Percentiles rank a stretch among this genome's conserved stretches.
Conservation (phyloP, 768 basidiomycete species). For the Auricularia cornea region DNA sequence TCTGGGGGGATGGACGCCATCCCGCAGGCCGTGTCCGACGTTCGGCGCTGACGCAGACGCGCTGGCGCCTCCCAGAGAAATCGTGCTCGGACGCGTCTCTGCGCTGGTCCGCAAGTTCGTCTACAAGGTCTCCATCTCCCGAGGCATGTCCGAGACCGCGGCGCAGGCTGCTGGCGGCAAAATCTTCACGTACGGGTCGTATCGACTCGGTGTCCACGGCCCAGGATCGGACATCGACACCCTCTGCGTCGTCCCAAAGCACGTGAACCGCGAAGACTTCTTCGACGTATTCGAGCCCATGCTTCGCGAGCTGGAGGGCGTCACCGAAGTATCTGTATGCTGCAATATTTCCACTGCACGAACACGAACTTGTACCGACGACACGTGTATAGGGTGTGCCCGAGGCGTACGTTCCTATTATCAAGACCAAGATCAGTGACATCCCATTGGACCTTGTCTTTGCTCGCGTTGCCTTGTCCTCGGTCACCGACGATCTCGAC, state of each 20-base stretch:
- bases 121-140: slow-evolving; percentile 62
- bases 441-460: slow-evolving; percentile 92
- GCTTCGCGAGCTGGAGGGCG: slow-evolving; percentile 76
- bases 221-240: slow-evolving; percentile 97
- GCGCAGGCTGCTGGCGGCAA: slow-evolving; percentile 91
- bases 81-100: slow-evolving; percentile 83
- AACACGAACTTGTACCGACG: not conserved
- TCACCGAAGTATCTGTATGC: slow-evolving; percentile 82
- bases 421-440: slow-evolving; percentile 84
- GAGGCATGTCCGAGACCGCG: slow-evolving; percentile 80
- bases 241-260: slow-evolving; percentile 94
- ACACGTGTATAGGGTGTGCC: slow-evolving; percentile 68
- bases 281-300: slow-evolving; percentile 86
- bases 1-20: too few relatives aligned
- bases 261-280: slow-evolving; percentile 93
- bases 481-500: slow-evolving; percentile 87
- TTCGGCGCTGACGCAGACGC: not conserved
- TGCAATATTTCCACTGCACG: not conserved
- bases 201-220: slow-evolving; percentile 94
- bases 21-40: too few relatives aligned
- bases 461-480: slow-evolving; percentile 77
- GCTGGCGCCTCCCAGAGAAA: slow-evolving; percentile 51
- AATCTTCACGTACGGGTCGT: slow-evolving; percentile 98
- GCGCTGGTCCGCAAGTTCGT: slow-evolving; percentile 92
- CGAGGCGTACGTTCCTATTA: slow-evolving; percentile 92